A percentile compares a stretch with the other conserved stretches of the same genome.
Evolutionary conservation across 129 eudicot genomes (phyloP).

Genomic region (carrot (Daucus carota)): DNA sequence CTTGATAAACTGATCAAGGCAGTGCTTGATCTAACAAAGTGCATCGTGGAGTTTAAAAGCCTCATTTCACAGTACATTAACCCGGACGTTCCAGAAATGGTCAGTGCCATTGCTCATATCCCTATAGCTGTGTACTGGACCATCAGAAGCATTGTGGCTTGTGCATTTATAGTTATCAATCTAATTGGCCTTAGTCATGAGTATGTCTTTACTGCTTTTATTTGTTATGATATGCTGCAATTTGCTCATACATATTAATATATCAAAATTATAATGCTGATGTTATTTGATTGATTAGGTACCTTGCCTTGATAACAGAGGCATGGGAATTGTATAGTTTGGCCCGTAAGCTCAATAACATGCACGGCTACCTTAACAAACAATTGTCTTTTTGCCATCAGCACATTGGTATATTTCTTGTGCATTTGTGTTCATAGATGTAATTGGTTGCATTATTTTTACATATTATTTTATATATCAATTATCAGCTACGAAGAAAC

Average conservation of each 20-base stretch:
- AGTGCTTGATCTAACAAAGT: conserved; percentile 51
- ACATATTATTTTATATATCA: conserved; percentile 64
- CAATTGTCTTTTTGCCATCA: conserved; percentile 48
- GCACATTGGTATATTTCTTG: conserved; percentile 34
- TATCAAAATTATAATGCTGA: background rate
- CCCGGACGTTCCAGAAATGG: conserved; percentile 40
- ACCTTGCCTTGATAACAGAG: conserved; percentile 49
- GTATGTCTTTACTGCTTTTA: conserved; percentile 43
- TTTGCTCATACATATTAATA: background rate
- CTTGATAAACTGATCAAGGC: conserved; percentile 45
- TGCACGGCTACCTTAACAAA: conserved; percentile 40
- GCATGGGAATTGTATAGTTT: conserved; percentile 74
- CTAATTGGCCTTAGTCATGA: conserved; percentile 63
- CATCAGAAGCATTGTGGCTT: conserved; percentile 58
- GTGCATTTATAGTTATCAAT: conserved; percentile 50
- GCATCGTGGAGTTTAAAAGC: conserved; percentile 63
- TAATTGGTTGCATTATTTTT: background rate
- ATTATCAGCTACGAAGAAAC: conserved; percentile 52
- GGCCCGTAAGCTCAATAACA: conserved; percentile 63
- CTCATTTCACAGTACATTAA: conserved; percentile 40
- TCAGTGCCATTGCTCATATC: conserved; percentile 44
- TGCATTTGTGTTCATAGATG: background rate
- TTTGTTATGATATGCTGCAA: background rate
- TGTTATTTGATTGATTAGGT: conserved; percentile 19
- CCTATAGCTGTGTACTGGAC: conserved; percentile 73